Conservation (phyloP, 345 rosid species). For the Lepidium sativum region DNA sequence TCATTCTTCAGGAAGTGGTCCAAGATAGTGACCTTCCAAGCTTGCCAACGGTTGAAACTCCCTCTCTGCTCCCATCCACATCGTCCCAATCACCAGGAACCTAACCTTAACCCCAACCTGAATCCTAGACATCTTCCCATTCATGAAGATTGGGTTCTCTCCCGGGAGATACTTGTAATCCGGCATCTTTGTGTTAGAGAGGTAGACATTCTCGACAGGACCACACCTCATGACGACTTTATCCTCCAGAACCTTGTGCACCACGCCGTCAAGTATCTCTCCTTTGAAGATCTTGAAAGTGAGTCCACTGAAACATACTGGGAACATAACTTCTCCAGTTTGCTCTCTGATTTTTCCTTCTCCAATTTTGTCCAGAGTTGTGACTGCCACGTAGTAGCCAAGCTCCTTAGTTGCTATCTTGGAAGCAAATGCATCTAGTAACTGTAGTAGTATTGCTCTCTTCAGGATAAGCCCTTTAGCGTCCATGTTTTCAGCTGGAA, state of each 20-base stretch:
- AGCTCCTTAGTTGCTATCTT: conserved; percentile 67
- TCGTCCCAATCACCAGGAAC: too few species aligned
- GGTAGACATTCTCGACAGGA: too few species aligned
- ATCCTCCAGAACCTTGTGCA: conserved; percentile 64
- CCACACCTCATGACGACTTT: too few species aligned
- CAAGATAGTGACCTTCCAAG: too few species aligned
- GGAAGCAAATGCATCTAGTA: conserved; percentile 53
- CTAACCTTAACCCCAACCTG: too few species aligned
- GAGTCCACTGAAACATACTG: conserved; percentile 55
- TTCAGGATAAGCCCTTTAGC: conserved; percentile 66
- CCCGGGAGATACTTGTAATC: too few species aligned
- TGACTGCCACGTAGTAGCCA: conserved; percentile 63
- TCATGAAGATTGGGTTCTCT: too few species aligned
- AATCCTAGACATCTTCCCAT: too few species aligned
- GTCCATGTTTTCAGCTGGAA: conserved; percentile 64
- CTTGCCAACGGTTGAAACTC: too few species aligned
- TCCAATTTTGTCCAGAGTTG: conserved; percentile 47
- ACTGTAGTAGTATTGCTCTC: conserved; percentile 44
- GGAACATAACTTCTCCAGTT: conserved; percentile 69
- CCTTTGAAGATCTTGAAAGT: conserved; percentile 79
- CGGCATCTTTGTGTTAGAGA: too few species aligned
- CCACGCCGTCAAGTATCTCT: conserved; percentile 61
- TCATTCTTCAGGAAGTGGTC: too few species aligned
- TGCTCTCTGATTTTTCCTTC: conserved; percentile 69
- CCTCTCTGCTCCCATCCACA: too few species aligned